Conservation (phyloP, 75 land plant genomes). For the Cunninghamia lanceolata region DNA sequence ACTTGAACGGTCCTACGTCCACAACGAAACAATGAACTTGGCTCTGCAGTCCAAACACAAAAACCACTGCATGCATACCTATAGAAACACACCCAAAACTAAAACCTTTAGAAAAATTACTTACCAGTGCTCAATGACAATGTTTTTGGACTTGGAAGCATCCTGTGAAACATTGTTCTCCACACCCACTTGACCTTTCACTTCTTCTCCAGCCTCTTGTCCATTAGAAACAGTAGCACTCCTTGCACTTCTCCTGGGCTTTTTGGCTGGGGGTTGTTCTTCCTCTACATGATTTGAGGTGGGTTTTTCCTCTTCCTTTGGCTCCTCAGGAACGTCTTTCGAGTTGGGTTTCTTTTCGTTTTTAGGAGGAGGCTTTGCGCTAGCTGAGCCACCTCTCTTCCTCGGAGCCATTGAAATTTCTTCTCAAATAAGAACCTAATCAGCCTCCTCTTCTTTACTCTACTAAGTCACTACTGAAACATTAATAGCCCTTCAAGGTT, state of each 20-base stretch:
- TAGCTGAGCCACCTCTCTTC: slow-evolving; percentile 3
- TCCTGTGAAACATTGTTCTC: neutral
- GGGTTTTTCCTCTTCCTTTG: slow-evolving; percentile 5
- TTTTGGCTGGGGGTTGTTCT: neutral
- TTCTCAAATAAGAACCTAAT: neutral
- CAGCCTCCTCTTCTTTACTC: neutral
- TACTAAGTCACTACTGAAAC: too few relatives aligned
- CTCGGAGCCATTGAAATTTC: slow-evolving; percentile 7
- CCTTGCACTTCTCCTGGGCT: neutral
- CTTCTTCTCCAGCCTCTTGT: neutral
- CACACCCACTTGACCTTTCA: neutral
- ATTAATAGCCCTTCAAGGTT: neutral
- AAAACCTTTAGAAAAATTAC: neutral
- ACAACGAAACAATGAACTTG: neutral
- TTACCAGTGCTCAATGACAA: slow-evolving; percentile 7
- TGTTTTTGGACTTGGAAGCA: neutral
- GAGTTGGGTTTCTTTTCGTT: neutral
- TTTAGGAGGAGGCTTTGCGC: neutral
- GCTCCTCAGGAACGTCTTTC: neutral
- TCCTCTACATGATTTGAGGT: neutral
- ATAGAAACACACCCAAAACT: neutral
- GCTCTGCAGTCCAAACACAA: neutral
- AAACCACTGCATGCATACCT: neutral
- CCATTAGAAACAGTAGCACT: neutral
- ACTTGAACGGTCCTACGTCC: neutral